Evolutionary conservation across 2,329 filamentous ascomycete species (phyloP).

Genomic region (Endothia cerciana): DNA sequence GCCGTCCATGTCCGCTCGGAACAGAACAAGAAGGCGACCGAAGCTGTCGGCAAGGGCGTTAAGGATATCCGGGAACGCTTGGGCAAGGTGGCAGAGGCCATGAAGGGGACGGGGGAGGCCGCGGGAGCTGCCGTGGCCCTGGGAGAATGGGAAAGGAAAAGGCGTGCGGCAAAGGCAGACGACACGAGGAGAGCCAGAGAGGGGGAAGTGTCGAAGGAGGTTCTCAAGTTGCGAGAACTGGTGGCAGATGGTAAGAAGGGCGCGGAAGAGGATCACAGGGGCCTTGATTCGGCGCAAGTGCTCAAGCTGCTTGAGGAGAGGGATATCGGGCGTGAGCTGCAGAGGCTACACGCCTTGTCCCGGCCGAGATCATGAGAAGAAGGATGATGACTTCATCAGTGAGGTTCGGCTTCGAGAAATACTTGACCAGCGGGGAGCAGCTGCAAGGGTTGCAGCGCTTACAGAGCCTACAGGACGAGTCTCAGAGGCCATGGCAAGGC

Average conservation of each 20-base stretch:
- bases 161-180: constrained; percentile 12
- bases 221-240: constrained; percentile 12
- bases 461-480: background rate
- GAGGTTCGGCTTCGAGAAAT: constrained; percentile 3
- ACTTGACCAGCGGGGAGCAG: constrained; percentile 9
- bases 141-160: constrained; percentile 9
- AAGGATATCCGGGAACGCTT: constrained; percentile 12
- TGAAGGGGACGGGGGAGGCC: constrained; percentile 9
- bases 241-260: constrained; percentile 1
- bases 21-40: background rate
- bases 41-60: background rate
- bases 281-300: constrained; percentile 6
- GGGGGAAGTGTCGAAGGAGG: constrained; percentile 7
- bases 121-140: background rate
- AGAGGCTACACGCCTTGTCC: background rate
- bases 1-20: constrained; percentile 1
- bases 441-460: background rate
- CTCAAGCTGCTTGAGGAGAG: constrained; percentile 15
- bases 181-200: constrained; percentile 5
- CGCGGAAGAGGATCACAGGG: constrained; percentile 6
- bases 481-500: background rate
- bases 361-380: background rate
- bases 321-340: constrained; percentile 1
- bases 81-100: constrained; percentile 5
- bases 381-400: background rate